Percentiles rank a stretch among this genome's conserved stretches.
Evolutionary conservation across 768 basidiomycete species (phyloP).

Genomic region (Panaeolus papilionaceus): DNA sequence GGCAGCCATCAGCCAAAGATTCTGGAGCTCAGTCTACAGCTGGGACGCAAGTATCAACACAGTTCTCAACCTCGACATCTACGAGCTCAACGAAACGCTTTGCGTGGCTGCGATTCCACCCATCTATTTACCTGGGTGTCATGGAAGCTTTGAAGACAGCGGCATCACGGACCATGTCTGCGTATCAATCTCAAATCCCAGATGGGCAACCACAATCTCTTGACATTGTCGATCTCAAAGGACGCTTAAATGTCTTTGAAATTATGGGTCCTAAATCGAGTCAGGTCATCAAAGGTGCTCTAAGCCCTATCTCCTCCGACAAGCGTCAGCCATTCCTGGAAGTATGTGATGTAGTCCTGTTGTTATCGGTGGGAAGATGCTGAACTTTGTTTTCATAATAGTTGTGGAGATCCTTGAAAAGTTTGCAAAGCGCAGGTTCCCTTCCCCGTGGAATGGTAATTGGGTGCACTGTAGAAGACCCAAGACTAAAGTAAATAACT

Average conservation of each 20-base stretch:
- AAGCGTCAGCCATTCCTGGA: constrained; percentile 62
- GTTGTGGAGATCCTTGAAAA: constrained; percentile 72
- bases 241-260: constrained; percentile 82
- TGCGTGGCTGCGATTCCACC: constrained; percentile 85
- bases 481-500: constrained; percentile 74
- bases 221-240: constrained; percentile 75
- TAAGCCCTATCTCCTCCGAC: constrained; percentile 56
- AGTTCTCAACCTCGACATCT: not conserved
- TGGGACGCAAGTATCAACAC: constrained; percentile 24
- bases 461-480: constrained; percentile 85
- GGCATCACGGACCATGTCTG: constrained; percentile 47
- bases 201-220: constrained; percentile 44
- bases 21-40: constrained; percentile 15
- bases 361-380: not conserved
- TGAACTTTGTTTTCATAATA: constrained; percentile 30
- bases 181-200: constrained; percentile 24
- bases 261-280: constrained; percentile 87
- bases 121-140: constrained; percentile 66
- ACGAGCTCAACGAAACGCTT: constrained; percentile 37
- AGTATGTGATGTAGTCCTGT: constrained; percentile 40
- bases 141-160: constrained; percentile 57
- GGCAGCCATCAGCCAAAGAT: constrained; percentile 54
- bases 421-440: constrained; percentile 68
- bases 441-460: constrained; percentile 78
- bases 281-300: constrained; percentile 71